Percentiles rank a stretch among this genome's conserved stretches.
Conservation (phyloP, 345 rosid species). For the Lepidium aucheri region DNA sequence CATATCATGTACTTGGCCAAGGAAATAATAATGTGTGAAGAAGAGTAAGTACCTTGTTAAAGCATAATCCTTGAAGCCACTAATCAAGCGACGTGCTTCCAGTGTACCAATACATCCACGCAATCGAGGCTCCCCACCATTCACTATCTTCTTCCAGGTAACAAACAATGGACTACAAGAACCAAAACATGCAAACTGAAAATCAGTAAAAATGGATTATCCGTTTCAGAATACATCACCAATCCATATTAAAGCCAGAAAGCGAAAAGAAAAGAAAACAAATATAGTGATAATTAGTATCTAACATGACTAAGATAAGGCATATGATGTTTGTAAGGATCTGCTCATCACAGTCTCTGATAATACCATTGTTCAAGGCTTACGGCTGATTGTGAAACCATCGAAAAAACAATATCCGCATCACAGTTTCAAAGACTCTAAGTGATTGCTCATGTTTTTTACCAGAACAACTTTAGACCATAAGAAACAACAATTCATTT, state of each 20-base stretch:
- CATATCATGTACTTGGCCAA: not conserved
- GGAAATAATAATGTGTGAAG: not conserved
- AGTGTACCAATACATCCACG: conserved; percentile 99
- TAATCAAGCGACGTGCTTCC: conserved; percentile 75
- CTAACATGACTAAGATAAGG: not conserved
- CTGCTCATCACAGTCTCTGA: not conserved
- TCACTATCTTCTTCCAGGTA: conserved; percentile 89
- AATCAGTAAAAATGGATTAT: not conserved
- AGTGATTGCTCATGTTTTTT: not conserved
- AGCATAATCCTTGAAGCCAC: conserved; percentile 91
- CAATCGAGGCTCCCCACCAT: conserved; percentile 87
- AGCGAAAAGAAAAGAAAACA: too few species aligned
- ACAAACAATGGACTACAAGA: conserved; percentile 85
- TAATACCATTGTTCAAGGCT: not conserved
- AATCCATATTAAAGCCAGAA: too few species aligned
- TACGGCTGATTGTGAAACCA: not conserved
- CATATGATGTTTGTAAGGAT: not conserved
- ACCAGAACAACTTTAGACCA: not conserved
- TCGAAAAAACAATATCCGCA: not conserved
- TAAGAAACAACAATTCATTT: not conserved
- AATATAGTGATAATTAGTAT: too few species aligned
- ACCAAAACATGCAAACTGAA: not conserved
- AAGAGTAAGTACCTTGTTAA: conserved; percentile 58
- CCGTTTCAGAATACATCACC: not conserved
- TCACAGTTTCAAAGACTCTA: not conserved